Conservation (phyloP, 176 grass and related monocot species). For the Musa troglodytarum region DNA sequence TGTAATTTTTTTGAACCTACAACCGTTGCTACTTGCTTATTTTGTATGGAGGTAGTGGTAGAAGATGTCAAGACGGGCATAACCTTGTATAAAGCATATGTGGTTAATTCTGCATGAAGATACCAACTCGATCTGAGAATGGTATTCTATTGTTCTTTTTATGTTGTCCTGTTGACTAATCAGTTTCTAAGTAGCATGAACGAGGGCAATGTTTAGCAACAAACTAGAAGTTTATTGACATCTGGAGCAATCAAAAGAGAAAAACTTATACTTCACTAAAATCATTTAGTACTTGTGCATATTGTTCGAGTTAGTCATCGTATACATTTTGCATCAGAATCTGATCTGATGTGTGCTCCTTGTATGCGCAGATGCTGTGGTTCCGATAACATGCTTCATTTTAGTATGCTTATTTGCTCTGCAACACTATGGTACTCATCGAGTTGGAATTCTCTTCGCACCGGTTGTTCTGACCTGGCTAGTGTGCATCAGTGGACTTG, state of each 20-base stretch:
- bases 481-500: not conserved
- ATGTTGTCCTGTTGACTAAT: not conserved
- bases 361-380: slow-evolving; percentile 6
- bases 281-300: slow-evolving; percentile 1
- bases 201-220: not conserved
- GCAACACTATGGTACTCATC: slow-evolving; percentile 8
- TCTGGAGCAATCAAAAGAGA: not conserved
- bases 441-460: slow-evolving; percentile 4
- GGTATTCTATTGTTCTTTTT: not conserved
- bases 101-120: not conserved
- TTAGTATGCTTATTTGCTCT: slow-evolving; percentile 15
- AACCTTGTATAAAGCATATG: not conserved
- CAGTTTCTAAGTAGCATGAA: not conserved
- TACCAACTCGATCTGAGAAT: not conserved
- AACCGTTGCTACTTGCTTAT: not conserved
- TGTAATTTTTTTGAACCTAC: not conserved
- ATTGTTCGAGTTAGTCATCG: not conserved
- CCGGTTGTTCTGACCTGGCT: slow-evolving; percentile 4
- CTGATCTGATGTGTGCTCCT: no score
- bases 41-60: not conserved
- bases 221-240: not conserved
- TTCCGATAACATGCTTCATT: slow-evolving; percentile 8
- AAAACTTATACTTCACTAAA: not conserved
- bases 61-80: no score
- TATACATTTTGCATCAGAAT: not conserved